A percentile compares a stretch with the other conserved stretches of the same genome.
These are phyloP conservation scores for Lentinula guzmanii DNA, from an alignment of 768 basidiomycete genomes.

Conservation along the genomic window DNA sequence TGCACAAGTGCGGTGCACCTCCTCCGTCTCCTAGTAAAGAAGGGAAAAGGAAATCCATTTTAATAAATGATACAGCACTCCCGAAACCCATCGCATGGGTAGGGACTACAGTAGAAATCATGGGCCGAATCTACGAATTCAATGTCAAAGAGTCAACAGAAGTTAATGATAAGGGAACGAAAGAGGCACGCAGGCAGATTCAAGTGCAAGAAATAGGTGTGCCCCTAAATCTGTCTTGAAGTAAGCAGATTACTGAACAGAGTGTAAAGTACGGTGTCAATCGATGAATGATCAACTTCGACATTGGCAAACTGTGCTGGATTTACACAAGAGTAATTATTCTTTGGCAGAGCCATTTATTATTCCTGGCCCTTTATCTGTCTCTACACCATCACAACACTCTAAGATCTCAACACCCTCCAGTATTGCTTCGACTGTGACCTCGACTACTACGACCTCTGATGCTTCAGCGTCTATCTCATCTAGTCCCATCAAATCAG, in stretches of 20 bases:
- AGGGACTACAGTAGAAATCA: slow-evolving; percentile 28
- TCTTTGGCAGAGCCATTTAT: slow-evolving; percentile 40
- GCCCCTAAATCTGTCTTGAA: slow-evolving; percentile 12
- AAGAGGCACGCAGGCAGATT: slow-evolving; percentile 28
- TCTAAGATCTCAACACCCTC: background rate
- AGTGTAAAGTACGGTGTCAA: slow-evolving; percentile 32
- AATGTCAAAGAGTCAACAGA: slow-evolving; percentile 26
- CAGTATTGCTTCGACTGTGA: background rate
- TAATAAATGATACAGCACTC: slow-evolving; percentile 3
- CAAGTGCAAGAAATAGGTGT: slow-evolving; percentile 46
- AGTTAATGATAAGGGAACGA: slow-evolving; percentile 19
- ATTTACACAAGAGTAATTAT: slow-evolving; percentile 51
- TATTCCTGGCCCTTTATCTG: slow-evolving; percentile 8
- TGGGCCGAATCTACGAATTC: slow-evolving; percentile 37
- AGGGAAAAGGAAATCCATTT: background rate
- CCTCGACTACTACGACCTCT: background rate
- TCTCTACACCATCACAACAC: slow-evolving; percentile 7
- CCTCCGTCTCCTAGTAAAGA: slow-evolving; percentile 17
- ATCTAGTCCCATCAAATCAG: slow-evolving; percentile 1
- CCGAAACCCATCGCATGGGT: slow-evolving; percentile 31
- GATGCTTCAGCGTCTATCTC: background rate
- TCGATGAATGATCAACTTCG: slow-evolving; percentile 53
- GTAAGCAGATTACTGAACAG: background rate
- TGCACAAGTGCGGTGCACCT: slow-evolving; percentile 29
- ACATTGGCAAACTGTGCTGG: slow-evolving; percentile 48